Percentiles rank a stretch among this genome's conserved stretches.
phyloP scores from a whole-genome alignment of 2,329 filamentous ascomycete species.

The Penicillium sp. region DNA sequence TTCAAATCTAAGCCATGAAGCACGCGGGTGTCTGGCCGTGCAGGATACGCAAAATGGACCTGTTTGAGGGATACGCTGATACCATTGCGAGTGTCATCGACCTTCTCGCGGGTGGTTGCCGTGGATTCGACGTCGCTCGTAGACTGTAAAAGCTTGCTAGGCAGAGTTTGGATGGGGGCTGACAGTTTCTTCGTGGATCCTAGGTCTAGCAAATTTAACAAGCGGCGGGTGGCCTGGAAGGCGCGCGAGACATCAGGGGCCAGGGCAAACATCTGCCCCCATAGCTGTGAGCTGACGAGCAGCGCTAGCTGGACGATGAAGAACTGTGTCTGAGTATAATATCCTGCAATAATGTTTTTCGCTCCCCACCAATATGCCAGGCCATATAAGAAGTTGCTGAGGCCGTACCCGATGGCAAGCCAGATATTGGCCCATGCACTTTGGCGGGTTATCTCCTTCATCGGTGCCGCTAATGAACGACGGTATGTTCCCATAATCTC shows the following conservation, averaged over 20 bases:
- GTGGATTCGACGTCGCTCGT: slow-evolving; percentile 2
- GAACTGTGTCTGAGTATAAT: slow-evolving; percentile 66
- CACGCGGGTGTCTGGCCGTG: slow-evolving; percentile 59
- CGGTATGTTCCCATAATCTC: slow-evolving; percentile 48
- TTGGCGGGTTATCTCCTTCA: slow-evolving; percentile 48
- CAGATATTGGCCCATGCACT: slow-evolving; percentile 48
- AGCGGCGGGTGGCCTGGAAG: slow-evolving; percentile 58
- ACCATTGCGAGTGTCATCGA: slow-evolving; percentile 29
- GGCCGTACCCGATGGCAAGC: slow-evolving; percentile 43
- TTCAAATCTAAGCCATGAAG: slow-evolving; percentile 57
- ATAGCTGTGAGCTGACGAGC: slow-evolving; percentile 69
- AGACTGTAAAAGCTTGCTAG: not conserved
- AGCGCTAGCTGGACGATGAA: slow-evolving; percentile 71
- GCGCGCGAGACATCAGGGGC: slow-evolving; percentile 71
- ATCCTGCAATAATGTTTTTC: slow-evolving; percentile 64
- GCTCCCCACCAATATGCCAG: slow-evolving; percentile 79
- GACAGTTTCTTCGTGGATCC: slow-evolving; percentile 18
- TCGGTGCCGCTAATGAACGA: slow-evolving; percentile 46
- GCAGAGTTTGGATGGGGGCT: not conserved
- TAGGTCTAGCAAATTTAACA: slow-evolving; percentile 46
- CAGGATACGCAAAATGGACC: slow-evolving; percentile 65
- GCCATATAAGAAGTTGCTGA: slow-evolving; percentile 67
- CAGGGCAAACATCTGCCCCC: slow-evolving; percentile 70
- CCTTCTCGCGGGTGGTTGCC: not conserved
- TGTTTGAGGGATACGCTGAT: slow-evolving; percentile 54